Evolutionary conservation across 805 yeast genomes (phyloP).

Genomic region (Metschnikowia gelsemii): DNA sequence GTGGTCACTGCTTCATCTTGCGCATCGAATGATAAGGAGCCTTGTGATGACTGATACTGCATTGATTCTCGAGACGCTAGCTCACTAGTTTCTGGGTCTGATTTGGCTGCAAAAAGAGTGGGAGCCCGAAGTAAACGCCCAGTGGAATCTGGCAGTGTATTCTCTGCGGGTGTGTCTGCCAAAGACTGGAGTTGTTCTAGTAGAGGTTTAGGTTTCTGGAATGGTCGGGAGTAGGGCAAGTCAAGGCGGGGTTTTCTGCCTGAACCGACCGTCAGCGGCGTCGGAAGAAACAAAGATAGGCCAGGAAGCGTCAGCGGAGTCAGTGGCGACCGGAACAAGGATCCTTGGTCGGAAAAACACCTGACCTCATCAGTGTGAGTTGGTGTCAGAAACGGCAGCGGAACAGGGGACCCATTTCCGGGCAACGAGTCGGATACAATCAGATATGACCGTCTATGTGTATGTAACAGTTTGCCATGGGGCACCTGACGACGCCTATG

Average conservation of each 20-base stretch:
- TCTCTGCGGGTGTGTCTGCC: background rate
- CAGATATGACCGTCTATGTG: background rate
- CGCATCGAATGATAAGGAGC: too few relatives aligned
- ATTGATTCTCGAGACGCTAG: too few relatives aligned
- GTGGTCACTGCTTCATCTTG: too few relatives aligned
- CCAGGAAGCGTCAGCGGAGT: conserved; percentile 4
- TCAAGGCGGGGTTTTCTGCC: conserved; percentile 12
- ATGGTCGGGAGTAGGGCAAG: background rate
- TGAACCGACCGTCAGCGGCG: conserved; percentile 21
- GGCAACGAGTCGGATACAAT: background rate
- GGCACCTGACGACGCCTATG: background rate
- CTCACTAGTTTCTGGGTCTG: background rate
- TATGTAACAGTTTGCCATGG: background rate
- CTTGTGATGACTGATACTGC: too few relatives aligned
- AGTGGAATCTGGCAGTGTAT: background rate
- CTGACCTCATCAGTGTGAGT: background rate
- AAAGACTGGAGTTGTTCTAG: conserved; percentile 7
- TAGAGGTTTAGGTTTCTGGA: conserved; percentile 8
- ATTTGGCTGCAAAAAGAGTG: background rate
- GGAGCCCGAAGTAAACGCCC: background rate
- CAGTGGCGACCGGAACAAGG: conserved; percentile 1
- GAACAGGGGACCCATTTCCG: background rate
- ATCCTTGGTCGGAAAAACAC: background rate
- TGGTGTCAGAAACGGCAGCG: background rate
- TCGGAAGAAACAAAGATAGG: conserved; percentile 14